A percentile compares a stretch with the other conserved stretches of the same genome.
Conservation (phyloP, 2,329 filamentous ascomycete genomes). For the Pochonia chlamydosporia region DNA sequence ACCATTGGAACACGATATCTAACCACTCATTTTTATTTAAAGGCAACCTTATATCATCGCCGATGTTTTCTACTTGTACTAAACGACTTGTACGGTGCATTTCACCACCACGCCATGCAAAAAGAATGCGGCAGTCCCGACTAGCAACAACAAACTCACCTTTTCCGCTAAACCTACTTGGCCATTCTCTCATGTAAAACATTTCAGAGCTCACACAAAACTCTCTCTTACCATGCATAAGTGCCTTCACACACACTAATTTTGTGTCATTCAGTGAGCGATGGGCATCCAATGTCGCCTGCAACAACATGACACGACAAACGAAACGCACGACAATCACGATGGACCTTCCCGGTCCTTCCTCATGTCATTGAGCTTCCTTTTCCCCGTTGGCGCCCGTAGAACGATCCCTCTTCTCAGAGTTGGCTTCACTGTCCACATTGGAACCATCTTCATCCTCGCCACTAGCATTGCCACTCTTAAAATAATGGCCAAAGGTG, state of each 20-base stretch:
- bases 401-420: slow-evolving; percentile 8
- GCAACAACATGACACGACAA: background rate
- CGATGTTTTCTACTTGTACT: background rate
- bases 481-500: slow-evolving; percentile 26
- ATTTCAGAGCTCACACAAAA: background rate
- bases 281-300: background rate
- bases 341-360: slow-evolving; percentile 1
- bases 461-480: slow-evolving; percentile 12
- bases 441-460: slow-evolving; percentile 11
- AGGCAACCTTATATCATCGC: background rate
- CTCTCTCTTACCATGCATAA: background rate
- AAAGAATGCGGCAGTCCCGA: background rate
- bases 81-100: background rate
- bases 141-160: background rate
- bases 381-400: slow-evolving; percentile 1
- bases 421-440: slow-evolving; percentile 3
- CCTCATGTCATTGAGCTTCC: slow-evolving; percentile 15
- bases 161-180: background rate
- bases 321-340: background rate
- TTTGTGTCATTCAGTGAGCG: background rate
- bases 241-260: background rate
- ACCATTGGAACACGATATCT: background rate
- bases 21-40: background rate
- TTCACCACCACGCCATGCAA: background rate
- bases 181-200: no score